Conservation (phyloP, 2,329 filamentous ascomycete genomes). For the Clarireedia sp. region DNA sequence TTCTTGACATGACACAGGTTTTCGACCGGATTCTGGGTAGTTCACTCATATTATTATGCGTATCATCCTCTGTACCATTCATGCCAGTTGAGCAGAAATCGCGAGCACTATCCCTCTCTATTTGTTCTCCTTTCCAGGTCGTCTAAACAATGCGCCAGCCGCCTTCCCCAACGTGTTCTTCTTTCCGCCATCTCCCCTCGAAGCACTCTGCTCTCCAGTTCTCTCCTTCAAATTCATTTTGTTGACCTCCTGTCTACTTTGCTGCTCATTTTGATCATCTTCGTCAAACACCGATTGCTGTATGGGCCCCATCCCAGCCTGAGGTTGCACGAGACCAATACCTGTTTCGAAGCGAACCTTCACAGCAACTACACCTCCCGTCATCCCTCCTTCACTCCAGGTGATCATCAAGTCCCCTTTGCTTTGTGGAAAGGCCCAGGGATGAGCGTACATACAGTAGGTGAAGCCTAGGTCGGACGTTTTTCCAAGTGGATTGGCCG, state of each 20-base stretch:
- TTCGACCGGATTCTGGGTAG: too few species aligned
- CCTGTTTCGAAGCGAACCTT: constrained; percentile 11
- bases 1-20: too few species aligned
- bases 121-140: background rate
- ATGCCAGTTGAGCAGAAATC: background rate
- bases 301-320: background rate
- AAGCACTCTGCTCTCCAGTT: background rate
- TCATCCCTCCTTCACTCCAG: constrained; percentile 18
- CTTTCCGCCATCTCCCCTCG: background rate
- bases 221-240: background rate
- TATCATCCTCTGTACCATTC: background rate
- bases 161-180: background rate
- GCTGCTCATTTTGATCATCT: background rate
- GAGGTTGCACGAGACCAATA: constrained; percentile 2
- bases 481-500: constrained; percentile 6
- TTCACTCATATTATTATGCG: too few species aligned
- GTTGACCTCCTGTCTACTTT: background rate
- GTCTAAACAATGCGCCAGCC: background rate
- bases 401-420: constrained; percentile 18
- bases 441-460: constrained; percentile 20
- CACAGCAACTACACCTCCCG: constrained; percentile 15
- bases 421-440: constrained; percentile 16
- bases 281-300: background rate
- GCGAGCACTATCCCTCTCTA: background rate
- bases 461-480: constrained; percentile 2